These are phyloP conservation scores for Phylloporus sp. DNA, from an alignment of 1,284 basidiomycete genomes.

Conservation along the genomic window DNA sequence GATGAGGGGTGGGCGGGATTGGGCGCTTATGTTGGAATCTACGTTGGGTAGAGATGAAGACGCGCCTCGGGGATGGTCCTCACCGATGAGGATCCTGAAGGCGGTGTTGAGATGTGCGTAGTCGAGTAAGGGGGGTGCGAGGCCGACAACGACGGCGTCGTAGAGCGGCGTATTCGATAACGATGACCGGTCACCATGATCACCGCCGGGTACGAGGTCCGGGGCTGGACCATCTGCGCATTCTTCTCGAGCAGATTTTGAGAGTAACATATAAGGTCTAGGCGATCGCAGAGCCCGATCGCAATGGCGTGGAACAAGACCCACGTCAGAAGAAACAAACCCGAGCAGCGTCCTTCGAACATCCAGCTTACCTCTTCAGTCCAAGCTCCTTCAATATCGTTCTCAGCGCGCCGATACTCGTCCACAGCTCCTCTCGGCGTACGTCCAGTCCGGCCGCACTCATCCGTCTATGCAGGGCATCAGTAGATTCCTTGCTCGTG, in stretches of 20 bases:
- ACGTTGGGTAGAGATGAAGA: not conserved
- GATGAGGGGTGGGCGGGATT: conserved; percentile 47
- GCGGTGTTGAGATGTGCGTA: conserved; percentile 67
- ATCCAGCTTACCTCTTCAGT: conserved; percentile 44
- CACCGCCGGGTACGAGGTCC: not conserved
- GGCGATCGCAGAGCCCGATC: not conserved
- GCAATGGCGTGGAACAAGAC: not conserved
- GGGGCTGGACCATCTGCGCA: conserved; percentile 38
- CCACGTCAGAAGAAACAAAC: conserved; percentile 22
- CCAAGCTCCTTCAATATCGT: conserved; percentile 45
- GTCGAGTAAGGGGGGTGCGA: conserved; percentile 56
- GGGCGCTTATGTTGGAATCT: not conserved
- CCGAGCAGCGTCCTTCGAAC: not conserved
- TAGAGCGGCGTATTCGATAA: conserved; percentile 28
- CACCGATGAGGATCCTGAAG: conserved; percentile 60
- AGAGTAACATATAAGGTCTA: conserved; percentile 60
- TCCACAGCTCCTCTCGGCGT: conserved; percentile 48
- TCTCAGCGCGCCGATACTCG: conserved; percentile 65
- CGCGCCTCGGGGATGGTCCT: conserved; percentile 6
- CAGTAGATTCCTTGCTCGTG: conserved; percentile 59
- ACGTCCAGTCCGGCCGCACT: conserved; percentile 56
- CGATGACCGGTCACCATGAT: not conserved
- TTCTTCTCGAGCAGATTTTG: conserved; percentile 60
- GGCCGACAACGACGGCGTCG: conserved; percentile 72
- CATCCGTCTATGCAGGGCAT: conserved; percentile 47